These are phyloP conservation scores for Emmonsiellopsis sp. DNA, from an alignment of 2,329 filamentous ascomycete genomes.

Conservation along the genomic window DNA sequence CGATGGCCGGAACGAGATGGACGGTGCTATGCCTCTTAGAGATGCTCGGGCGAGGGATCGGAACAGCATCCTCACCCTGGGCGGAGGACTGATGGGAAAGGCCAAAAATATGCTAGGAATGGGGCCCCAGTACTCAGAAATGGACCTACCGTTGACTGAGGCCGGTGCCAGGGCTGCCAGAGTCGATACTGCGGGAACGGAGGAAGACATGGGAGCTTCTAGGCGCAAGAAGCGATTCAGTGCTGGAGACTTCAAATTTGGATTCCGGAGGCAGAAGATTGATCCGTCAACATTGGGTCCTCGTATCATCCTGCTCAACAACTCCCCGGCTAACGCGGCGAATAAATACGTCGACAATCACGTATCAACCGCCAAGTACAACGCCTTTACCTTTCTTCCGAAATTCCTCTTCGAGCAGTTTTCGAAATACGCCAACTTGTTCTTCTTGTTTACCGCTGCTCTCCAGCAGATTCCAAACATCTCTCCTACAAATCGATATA, in stretches of 20 bases:
- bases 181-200: constrained; percentile 33
- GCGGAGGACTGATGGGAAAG: constrained; percentile 75
- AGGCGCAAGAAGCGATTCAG: constrained; percentile 48
- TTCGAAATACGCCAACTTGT: constrained; percentile 97
- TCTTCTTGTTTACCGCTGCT: constrained; percentile 95
- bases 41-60: constrained; percentile 57
- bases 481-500: constrained; percentile 90
- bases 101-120: constrained; percentile 89
- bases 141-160: constrained; percentile 93
- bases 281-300: constrained; percentile 89
- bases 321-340: constrained; percentile 76
- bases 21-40: constrained; percentile 28
- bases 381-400: constrained; percentile 79
- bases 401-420: constrained; percentile 99
- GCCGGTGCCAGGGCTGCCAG: constrained; percentile 44
- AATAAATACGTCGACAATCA: constrained; percentile 96
- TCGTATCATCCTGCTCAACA: constrained; percentile 90
- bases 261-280: constrained; percentile 71
- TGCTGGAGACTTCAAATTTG: constrained; percentile 78
- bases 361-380: constrained; percentile 97
- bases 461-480: constrained; percentile 93
- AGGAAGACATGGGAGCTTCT: constrained; percentile 32
- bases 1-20: constrained; percentile 47
- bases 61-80: constrained; percentile 80
- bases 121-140: constrained; percentile 82